Conservation (phyloP, 2,329 filamentous ascomycete genomes). For the Coleophoma eucalyptorum region DNA sequence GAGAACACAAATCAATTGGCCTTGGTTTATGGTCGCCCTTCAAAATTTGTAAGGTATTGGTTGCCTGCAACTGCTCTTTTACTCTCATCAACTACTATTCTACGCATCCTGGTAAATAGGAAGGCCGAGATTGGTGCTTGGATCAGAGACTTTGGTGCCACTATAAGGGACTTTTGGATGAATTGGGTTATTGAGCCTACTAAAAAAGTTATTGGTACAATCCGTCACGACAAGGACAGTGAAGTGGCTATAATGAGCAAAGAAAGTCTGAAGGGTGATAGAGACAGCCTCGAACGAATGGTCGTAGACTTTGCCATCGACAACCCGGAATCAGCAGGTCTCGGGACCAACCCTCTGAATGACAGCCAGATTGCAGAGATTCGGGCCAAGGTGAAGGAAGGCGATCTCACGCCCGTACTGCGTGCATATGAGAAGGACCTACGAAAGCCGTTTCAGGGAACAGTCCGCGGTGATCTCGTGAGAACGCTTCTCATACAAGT, state of each 20-base stretch:
- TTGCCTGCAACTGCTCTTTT: conserved; percentile 68
- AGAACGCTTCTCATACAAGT: conserved; percentile 92
- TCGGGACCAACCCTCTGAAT: conserved; percentile 47
- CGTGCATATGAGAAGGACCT: conserved; percentile 90
- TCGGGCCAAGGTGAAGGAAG: conserved; percentile 76
- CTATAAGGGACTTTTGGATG: conserved; percentile 83
- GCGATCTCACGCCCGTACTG: conserved; percentile 88
- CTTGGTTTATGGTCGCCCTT: conserved; percentile 69
- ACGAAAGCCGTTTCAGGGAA: conserved; percentile 74
- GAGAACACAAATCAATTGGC: conserved; percentile 51
- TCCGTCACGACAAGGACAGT: conserved; percentile 86
- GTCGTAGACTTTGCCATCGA: conserved; percentile 93
- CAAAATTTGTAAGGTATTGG: conserved; percentile 80
- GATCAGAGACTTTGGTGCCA: conserved; percentile 75
- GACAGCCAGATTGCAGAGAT: conserved; percentile 72
- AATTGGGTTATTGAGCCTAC: conserved; percentile 94
- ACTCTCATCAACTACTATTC: conserved; percentile 81
- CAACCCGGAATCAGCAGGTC: conserved; percentile 59
- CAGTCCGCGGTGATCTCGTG: conserved; percentile 80
- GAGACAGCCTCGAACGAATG: conserved; percentile 93
- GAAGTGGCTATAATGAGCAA: conserved; percentile 97
- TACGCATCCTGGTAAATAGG: conserved; percentile 72
- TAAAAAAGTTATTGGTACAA: conserved; percentile 81
- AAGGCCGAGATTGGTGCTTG: conserved; percentile 75
- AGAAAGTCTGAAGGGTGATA: conserved; percentile 83